Base-by-base conservation (phyloP, 2,329 filamentous ascomycete species). In the Neonectria magnoliae region DNA sequence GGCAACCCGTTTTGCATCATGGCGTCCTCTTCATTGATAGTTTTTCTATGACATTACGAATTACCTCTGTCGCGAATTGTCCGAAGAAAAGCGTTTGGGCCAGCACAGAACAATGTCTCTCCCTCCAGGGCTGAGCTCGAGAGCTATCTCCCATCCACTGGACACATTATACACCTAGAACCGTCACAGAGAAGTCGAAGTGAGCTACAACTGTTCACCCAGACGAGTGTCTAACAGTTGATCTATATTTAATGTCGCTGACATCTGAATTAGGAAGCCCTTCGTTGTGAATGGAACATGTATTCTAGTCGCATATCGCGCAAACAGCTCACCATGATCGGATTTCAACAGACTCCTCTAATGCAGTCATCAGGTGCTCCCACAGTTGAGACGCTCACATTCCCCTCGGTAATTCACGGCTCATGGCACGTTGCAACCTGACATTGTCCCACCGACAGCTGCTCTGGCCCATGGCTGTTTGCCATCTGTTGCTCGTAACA, bases 351-450 rank as follows among this genome's bases (percentile, higher is more conserved):
- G 22, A 13, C 48, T 33, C 38, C 7, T 41, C 48, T 29, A 14
- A 36, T 20, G 11, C 22, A 33, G n/a, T 14, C n/a, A 36, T 11
- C 29, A 51, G 48, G 31, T 51, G 27, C 11, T 16, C 25, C 22
- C 50, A 44, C 38, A 18, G 18, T 42, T 62, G 57, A 62, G 60
- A 57, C 55, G 42, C 48, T 42, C 27, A 25, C 14, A 50, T 13
- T n/a, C n/a, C n/a, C n/a, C 16, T 59, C 60, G 54, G 69, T 38
- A 68, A 66, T 27, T 27, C 41, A 56, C 64, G 66, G 66, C 62
- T 64, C 48, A 50, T n/a, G 2, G 38, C 36, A 5, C 25, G 44
- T 57, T 67, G 62, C 44, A 18, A 18, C 50, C 7, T 44, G 18
- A 2, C 13, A 6, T n/a, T 5, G 38, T 58, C 13, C 65, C 48